Percentiles rank a stretch among this genome's conserved stretches.
phyloP scores from a whole-genome alignment of 1,284 basidiomycete genomes.

The Trichosporon asahii region DNA sequence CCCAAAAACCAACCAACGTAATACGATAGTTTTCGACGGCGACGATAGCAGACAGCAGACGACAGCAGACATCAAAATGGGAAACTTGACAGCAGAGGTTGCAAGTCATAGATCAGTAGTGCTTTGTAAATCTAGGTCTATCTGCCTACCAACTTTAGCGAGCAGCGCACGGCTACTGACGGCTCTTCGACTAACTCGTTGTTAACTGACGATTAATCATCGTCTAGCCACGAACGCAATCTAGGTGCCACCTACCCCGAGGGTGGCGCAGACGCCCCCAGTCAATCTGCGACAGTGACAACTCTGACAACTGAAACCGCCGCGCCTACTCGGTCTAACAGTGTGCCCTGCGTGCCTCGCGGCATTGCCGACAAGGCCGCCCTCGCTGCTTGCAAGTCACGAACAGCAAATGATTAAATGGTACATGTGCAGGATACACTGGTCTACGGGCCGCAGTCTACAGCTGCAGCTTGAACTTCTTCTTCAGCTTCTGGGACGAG shows the following conservation, averaged over 20 bases:
- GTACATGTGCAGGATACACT: not conserved
- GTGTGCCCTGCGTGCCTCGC: too few species aligned
- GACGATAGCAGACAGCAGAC: not conserved
- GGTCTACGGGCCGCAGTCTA: not conserved
- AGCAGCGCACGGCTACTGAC: not conserved
- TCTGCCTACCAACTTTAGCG: slow-evolving; percentile 1
- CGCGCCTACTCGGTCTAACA: too few species aligned
- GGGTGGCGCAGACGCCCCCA: too few species aligned
- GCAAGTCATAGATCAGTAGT: not conserved
- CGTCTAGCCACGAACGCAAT: too few species aligned
- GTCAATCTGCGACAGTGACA: too few species aligned
- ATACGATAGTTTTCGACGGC: not conserved
- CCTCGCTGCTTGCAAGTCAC: too few species aligned
- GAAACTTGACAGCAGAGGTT: not conserved
- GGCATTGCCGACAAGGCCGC: too few species aligned
- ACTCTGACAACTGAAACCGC: too few species aligned
- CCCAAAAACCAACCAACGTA: not conserved
- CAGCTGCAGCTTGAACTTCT: slow-evolving; percentile 1
- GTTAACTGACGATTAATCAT: too few species aligned
- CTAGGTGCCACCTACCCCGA: too few species aligned
- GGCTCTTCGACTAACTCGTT: not conserved
- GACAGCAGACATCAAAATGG: not conserved
- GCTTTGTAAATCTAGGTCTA: slow-evolving; percentile 10
- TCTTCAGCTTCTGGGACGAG: not conserved
- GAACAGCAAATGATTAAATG: not conserved